These are phyloP conservation scores for Gigaspora rosea DNA, from an alignment of 192 early-diverging fungal species.

Conservation along the genomic window DNA sequence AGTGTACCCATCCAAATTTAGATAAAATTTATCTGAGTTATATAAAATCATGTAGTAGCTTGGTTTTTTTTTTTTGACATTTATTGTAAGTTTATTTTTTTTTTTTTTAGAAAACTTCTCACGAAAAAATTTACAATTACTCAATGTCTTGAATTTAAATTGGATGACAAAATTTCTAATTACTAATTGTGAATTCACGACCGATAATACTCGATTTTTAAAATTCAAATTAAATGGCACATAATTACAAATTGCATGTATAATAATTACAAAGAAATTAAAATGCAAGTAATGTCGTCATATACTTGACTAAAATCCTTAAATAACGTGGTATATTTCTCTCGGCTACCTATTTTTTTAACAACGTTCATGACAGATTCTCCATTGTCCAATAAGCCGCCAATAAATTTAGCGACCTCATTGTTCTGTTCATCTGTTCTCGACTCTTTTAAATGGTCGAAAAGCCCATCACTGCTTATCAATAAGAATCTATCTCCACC, in stretches of 20 bases:
- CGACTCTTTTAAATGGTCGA: constrained; percentile 58
- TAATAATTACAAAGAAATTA: constrained; percentile 32
- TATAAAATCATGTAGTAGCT: too few species aligned
- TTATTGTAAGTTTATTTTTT: too few species aligned
- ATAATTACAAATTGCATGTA: not conserved
- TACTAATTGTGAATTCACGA: too few species aligned
- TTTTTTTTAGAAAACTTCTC: too few species aligned
- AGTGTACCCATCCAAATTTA: too few species aligned
- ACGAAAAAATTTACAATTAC: too few species aligned
- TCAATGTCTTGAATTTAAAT: too few species aligned
- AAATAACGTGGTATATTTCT: constrained; percentile 47
- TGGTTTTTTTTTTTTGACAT: too few species aligned
- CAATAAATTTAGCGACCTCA: constrained; percentile 50
- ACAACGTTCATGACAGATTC: constrained; percentile 50
- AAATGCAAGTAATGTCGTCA: constrained; percentile 59
- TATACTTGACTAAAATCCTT: constrained; percentile 58
- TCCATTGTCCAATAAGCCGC: constrained; percentile 54
- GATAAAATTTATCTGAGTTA: too few species aligned
- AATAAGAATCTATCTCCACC: constrained; percentile 51
- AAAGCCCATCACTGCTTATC: constrained; percentile 61
- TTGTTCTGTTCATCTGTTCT: constrained; percentile 52
- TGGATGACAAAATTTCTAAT: too few species aligned
- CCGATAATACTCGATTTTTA: too few species aligned
- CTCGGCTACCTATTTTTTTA: constrained; percentile 49
- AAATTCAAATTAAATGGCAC: too few species aligned